Base-by-base conservation (phyloP, 495 filamentous ascomycete species). In the Lasiosphaeriaceae sp. region DNA sequence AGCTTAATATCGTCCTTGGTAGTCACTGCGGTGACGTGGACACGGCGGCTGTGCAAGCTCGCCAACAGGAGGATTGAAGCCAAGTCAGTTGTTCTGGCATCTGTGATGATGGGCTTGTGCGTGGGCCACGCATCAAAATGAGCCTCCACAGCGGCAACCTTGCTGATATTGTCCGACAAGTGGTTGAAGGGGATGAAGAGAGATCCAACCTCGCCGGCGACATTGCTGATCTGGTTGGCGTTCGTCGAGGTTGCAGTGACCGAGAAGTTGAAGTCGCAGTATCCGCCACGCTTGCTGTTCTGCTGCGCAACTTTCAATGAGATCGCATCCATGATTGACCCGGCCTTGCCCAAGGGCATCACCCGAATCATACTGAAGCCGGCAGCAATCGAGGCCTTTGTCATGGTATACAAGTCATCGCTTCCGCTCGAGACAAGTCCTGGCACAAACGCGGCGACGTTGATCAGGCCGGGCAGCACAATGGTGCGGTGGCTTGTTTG, bases 151-250 rank as follows among this genome's bases (percentile, higher is more conserved):
- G 88, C 84, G 17, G 90, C 87, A 39, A 92, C 89, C 74, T 90
- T 90, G 79, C 84, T 91, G 71, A 94, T 91, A 67, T 92, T 92
- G 59, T 87, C 88, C 20, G 88, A 89, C 9, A 92, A 73, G 66
- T 92, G 88, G 69, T 94, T 90, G 82, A 93, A 94, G 0, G 90
- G 90, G 49, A 94, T 88, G 74, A 91, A 94, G 19, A 94, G 77
- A 21, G 90, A 92, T 7, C 90, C 90, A 54, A 94, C 88, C 54
- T 92, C 88, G 37, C 81, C 77, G 17, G 84, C 82, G 37, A 92
- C 76, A 59, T 87, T 81, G 56, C 82, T 83, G 63, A 92, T 84
- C 68, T 92, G 86, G 52, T 87, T 83, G 17, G 86, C 82, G 67
- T 94, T 94, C 59, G 77, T 78, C 12, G 87, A 87, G 22, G 89